Conservation (phyloP, 2,329 filamentous ascomycete genomes). For the Exophiala viscosa region DNA sequence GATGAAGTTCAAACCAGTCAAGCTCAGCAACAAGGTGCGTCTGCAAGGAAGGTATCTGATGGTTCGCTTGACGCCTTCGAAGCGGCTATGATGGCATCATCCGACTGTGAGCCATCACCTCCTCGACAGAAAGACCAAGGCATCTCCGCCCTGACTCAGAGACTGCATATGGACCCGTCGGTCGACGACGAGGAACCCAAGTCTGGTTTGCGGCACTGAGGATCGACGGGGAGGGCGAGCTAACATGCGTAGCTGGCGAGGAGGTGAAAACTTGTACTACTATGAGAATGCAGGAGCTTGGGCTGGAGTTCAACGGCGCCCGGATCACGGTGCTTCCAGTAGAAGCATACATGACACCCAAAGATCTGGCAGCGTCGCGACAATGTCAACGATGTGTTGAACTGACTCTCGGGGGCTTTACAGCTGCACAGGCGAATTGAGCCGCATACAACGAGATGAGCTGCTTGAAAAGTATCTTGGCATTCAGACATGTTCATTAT, state of each 20-base stretch:
- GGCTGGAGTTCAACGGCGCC: too few species aligned
- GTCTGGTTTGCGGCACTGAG: neutral
- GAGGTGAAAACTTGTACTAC: too few species aligned
- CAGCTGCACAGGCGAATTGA: too few species aligned
- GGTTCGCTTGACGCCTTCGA: constrained; percentile 11
- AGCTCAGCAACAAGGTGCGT: constrained; percentile 2
- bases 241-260: too few species aligned
- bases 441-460: too few species aligned
- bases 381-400: too few species aligned
- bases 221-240: neutral
- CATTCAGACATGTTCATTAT: neutral
- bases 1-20: neutral
- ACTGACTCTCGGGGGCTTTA: too few species aligned
- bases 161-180: constrained; percentile 8
- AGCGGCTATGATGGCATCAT: constrained; percentile 10
- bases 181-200: constrained; percentile 9
- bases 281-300: too few species aligned
- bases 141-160: constrained; percentile 6
- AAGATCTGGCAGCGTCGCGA: too few species aligned
- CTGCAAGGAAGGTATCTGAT: too few species aligned
- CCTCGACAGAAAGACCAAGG: constrained; percentile 3
- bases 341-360: too few species aligned
- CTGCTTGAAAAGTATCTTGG: neutral
- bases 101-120: constrained; percentile 9
- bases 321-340: too few species aligned